phyloP scores from a whole-genome alignment of 164 flowering plant genomes.

The Berberis thunbergii region DNA sequence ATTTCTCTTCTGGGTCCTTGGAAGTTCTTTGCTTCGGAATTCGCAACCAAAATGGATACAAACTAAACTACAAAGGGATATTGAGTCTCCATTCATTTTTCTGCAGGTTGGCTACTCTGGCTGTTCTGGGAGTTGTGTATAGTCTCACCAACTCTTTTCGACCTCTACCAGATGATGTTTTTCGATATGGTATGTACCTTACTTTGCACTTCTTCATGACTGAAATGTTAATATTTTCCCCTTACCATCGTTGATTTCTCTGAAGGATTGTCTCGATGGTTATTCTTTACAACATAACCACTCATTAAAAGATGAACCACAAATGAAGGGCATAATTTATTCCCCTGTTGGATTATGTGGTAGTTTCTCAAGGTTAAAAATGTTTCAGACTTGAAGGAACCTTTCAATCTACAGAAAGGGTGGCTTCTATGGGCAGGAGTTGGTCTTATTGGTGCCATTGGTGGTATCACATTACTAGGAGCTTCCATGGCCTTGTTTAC shows the following conservation, averaged over 20 bases:
- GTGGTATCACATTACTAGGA: slow-evolving; percentile 57
- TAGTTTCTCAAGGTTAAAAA: neutral
- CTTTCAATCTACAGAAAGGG: slow-evolving; percentile 75
- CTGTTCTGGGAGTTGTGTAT: slow-evolving; percentile 59
- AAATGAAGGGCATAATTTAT: too few species aligned
- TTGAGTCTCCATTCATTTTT: slow-evolving; percentile 2
- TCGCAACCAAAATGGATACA: neutral
- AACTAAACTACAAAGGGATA: neutral
- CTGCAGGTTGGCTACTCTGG: slow-evolving; percentile 65
- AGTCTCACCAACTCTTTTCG: slow-evolving; percentile 39
- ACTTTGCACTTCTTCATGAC: too few species aligned
- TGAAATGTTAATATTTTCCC: too few species aligned
- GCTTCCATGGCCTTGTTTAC: slow-evolving; percentile 50
- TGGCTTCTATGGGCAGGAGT: slow-evolving; percentile 92
- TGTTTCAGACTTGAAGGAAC: slow-evolving; percentile 69
- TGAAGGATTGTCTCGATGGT: too few species aligned
- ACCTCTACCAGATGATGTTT: slow-evolving; percentile 73
- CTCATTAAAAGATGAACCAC: too few species aligned
- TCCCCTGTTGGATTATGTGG: too few species aligned
- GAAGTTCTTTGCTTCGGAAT: neutral
- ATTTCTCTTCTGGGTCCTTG: neutral
- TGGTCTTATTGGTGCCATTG: slow-evolving; percentile 61
- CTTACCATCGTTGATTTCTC: too few species aligned
- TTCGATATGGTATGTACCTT: slow-evolving; percentile 52
- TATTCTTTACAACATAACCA: too few species aligned